phyloP scores from a whole-genome alignment of 768 basidiomycete species.

The Hygrocybe punicea region DNA sequence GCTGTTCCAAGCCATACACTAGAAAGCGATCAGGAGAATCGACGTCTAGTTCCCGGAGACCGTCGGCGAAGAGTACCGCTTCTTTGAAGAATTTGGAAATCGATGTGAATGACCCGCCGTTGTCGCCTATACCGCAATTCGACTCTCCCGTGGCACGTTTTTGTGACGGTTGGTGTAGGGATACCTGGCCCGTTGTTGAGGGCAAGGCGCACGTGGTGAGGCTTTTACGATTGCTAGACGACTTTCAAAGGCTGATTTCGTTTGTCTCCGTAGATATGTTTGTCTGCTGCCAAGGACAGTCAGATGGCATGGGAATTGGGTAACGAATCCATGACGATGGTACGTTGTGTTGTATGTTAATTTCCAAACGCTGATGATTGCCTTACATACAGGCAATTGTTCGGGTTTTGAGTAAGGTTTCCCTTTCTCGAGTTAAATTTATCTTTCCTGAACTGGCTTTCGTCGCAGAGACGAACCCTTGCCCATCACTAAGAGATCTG shows the following conservation, averaged over 20 bases:
- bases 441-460: background rate
- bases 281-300: background rate
- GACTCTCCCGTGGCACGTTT: background rate
- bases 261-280: background rate
- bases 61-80: no score
- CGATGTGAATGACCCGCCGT: background rate
- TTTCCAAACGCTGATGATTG: background rate
- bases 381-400: background rate
- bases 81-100: no score
- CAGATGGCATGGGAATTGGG: background rate
- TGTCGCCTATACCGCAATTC: background rate
- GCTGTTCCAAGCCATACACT: no score
- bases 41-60: no score
- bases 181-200: background rate
- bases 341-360: background rate
- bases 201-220: background rate
- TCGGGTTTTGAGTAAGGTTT: background rate
- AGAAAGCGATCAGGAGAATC: no score
- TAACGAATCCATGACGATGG: background rate
- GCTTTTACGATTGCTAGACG: background rate
- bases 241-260: background rate
- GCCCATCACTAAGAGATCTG: background rate
- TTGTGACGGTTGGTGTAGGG: background rate
- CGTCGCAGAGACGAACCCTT: background rate
- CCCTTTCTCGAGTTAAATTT: background rate